These are phyloP conservation scores for Coemansia sp. DNA, from an alignment of 192 early-diverging fungal species.

Conservation along the genomic window DNA sequence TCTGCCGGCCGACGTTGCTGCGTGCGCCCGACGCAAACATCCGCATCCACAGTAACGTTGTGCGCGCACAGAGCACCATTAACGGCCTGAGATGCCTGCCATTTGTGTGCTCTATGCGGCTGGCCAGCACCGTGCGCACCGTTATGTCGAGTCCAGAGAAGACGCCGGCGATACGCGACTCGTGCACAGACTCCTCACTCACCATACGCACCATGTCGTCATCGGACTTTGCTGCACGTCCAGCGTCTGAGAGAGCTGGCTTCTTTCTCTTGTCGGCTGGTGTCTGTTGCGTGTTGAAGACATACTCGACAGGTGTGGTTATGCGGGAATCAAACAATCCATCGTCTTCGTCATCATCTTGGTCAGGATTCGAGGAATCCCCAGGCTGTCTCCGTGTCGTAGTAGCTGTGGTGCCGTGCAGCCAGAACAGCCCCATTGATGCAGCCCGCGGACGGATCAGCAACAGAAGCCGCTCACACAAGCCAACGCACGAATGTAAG, in stretches of 20 bases:
- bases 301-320: slow-evolving; percentile 5
- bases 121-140: neutral
- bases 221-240: neutral
- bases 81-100: neutral
- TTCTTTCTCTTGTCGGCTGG: no score
- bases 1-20: slow-evolving; percentile 19
- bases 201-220: slow-evolving; percentile 22
- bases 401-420: neutral
- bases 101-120: neutral
- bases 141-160: slow-evolving; percentile 7
- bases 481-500: neutral
- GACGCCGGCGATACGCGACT: slow-evolving; percentile 16
- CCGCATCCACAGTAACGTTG: slow-evolving; percentile 25
- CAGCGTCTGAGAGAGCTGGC: no score
- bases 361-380: no score
- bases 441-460: slow-evolving; percentile 11
- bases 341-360: neutral
- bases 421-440: slow-evolving; percentile 22
- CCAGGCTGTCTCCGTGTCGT: no score
- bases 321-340: neutral
- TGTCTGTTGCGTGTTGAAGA: slow-evolving; percentile 1
- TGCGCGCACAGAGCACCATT: slow-evolving; percentile 12
- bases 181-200: slow-evolving; percentile 20
- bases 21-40: slow-evolving; percentile 22
- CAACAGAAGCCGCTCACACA: slow-evolving; percentile 16